phyloP scores from a whole-genome alignment of 2,329 filamentous ascomycete genomes.

The Alternaria sp. region DNA sequence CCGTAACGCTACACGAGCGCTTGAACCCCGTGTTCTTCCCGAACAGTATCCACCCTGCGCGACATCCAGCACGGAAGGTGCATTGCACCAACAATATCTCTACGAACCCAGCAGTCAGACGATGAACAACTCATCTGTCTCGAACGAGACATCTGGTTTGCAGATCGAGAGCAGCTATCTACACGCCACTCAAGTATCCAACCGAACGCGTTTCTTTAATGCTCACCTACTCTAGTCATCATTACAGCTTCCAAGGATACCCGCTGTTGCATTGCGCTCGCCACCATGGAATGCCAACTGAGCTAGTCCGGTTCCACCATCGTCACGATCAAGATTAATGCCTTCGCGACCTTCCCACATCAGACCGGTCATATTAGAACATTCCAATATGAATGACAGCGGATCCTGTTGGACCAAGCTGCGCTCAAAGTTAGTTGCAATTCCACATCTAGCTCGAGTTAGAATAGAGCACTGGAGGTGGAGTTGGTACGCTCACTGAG shows the following conservation, averaged over 20 bases:
- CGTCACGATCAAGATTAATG: background rate
- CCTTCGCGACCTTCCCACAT: background rate
- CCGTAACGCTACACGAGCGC: background rate
- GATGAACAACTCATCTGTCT: constrained; percentile 2
- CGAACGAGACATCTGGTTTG: background rate
- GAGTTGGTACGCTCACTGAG: background rate
- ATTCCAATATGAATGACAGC: background rate
- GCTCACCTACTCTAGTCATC: background rate
- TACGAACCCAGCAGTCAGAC: background rate
- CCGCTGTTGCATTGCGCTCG: background rate
- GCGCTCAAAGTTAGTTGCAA: background rate
- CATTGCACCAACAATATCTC: constrained; percentile 1
- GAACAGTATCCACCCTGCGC: constrained; percentile 3
- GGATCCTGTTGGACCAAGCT: background rate
- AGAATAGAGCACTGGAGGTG: background rate
- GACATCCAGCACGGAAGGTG: background rate
- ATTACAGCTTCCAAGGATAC: background rate
- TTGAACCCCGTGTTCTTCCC: background rate
- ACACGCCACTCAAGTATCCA: background rate
- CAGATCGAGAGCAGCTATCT: background rate
- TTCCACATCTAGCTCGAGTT: background rate
- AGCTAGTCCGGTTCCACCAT: background rate
- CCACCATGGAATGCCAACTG: background rate
- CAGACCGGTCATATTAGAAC: background rate
- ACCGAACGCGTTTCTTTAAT: background rate